A percentile compares a stretch with the other conserved stretches of the same genome.
phyloP scores from a whole-genome alignment of 75 land plant species.

The Sequoiadendron giganteum region DNA sequence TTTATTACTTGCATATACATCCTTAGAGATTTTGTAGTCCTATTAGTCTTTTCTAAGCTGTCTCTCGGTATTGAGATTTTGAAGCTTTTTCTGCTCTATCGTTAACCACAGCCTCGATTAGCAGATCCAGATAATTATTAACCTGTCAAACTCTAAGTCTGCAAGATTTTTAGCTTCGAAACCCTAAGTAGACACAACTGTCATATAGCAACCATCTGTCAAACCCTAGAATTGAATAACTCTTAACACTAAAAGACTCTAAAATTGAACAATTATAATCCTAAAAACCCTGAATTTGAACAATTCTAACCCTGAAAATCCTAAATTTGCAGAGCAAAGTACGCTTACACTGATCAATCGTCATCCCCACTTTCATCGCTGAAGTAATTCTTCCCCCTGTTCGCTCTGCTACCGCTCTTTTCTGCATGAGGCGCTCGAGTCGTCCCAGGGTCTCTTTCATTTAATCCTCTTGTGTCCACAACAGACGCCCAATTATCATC shows the following conservation, averaged over 20 bases:
- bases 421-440: constrained; percentile 21
- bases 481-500: constrained; percentile 92
- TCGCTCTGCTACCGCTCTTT: constrained; percentile 10
- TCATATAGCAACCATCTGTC: too few species aligned
- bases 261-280: background rate
- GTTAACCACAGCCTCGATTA: background rate
- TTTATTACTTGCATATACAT: background rate
- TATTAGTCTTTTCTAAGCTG: background rate
- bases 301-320: background rate
- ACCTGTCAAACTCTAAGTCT: too few species aligned
- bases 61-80: background rate
- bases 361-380: constrained; percentile 93
- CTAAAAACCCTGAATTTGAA: background rate
- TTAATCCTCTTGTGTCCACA: constrained; percentile 43
- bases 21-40: background rate
- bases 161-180: too few species aligned
- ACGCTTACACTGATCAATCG: constrained; percentile 19
- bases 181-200: too few species aligned
- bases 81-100: background rate
- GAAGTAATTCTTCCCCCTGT: constrained; percentile 52
- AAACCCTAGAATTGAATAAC: background rate
- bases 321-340: background rate
- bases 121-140: too few species aligned
- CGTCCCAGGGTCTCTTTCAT: background rate
- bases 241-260: too few species aligned